Evolutionary conservation across 495 filamentous ascomycete species (phyloP), one percentile per base, ranked within the genome.

Genomic region (Xylaria acuta): DNA sequence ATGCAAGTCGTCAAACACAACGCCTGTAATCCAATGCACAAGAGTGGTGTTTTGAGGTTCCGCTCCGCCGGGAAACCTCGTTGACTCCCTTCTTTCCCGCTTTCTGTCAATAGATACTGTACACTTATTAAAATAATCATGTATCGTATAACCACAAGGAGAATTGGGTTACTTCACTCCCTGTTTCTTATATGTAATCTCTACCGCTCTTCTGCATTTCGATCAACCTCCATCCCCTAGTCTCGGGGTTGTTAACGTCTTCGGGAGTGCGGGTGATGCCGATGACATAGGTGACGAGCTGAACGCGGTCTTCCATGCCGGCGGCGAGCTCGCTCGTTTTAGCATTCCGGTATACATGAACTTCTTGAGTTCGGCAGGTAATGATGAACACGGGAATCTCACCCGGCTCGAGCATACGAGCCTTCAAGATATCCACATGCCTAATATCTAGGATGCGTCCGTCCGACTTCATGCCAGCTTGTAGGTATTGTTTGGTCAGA

Each of bases 301-400:
- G 95, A 40, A 99, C 96, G 83, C 93, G 95, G 82, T 99, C 96
- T 81, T 99, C 97, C 94, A 97, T 97, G 40, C 96, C 96, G n/a
- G 96, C 96, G 25, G 94, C 94, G 51, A 99, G 88, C 75, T 97
- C 86, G 69, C 89, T 88, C 0, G 93, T 92, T 86, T 99, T 98
- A 47, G 90, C 88, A 74, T 98, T 97, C 51, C 91, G 88, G 84
- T 97, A 99, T 20, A 97, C 95, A 79, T 99, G 96, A 9, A 98
- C 94, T 79, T 99, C 96, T 79, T 99, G 96, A n/a, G 96, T 97
- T 45, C 94, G 88, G 82, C 94, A 97, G 54, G 93, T 97, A 69
- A 99, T 90, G 76, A 99, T 97, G 78, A 99, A 99, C 20, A 99
- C 95, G 0, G 96, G 96, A 51, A 98, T 93, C 67, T 98, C 96